These are phyloP conservation scores for Xanthoconium purpureum DNA, from an alignment of 768 basidiomycete species.

Conservation along the genomic window DNA sequence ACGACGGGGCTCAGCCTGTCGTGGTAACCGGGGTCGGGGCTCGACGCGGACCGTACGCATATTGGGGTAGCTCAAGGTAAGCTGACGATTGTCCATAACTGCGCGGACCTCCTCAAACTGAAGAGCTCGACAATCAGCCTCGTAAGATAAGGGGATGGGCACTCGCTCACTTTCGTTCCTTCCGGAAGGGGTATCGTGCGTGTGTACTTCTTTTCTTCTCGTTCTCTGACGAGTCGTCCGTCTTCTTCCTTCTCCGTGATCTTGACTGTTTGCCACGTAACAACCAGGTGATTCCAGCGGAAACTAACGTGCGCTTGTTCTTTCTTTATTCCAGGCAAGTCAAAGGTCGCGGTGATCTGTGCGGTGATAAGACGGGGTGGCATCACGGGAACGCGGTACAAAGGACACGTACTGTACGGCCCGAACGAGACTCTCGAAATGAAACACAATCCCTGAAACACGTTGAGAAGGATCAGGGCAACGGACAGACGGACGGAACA, in stretches of 20 bases:
- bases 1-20: conserved; percentile 30
- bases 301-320: conserved; percentile 76
- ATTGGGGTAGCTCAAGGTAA: conserved; percentile 63
- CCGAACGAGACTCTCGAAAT: conserved; percentile 69
- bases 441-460: conserved; percentile 47
- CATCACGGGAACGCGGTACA: conserved; percentile 12
- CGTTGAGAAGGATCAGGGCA: conserved; percentile 16
- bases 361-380: conserved; percentile 23
- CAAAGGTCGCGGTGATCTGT: conserved; percentile 65
- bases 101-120: conserved; percentile 76
- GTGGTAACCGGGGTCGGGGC: conserved; percentile 23
- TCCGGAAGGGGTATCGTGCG: conserved; percentile 71
- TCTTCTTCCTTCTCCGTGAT: conserved; percentile 61
- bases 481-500: conserved; percentile 1
- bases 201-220: conserved; percentile 59
- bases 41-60: conserved; percentile 36
- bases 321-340: conserved; percentile 66
- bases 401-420: conserved; percentile 43
- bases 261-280: conserved; percentile 64
- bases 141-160: background rate
- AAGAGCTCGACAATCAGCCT: background rate
- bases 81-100: conserved; percentile 56
- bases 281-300: conserved; percentile 55
- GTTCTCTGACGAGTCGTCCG: conserved; percentile 58
- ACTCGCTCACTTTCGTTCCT: conserved; percentile 57